Percentiles rank a stretch among this genome's conserved stretches.
phyloP scores from a whole-genome alignment of 768 basidiomycete genomes.

The Hemileccinum rubropunctum region DNA sequence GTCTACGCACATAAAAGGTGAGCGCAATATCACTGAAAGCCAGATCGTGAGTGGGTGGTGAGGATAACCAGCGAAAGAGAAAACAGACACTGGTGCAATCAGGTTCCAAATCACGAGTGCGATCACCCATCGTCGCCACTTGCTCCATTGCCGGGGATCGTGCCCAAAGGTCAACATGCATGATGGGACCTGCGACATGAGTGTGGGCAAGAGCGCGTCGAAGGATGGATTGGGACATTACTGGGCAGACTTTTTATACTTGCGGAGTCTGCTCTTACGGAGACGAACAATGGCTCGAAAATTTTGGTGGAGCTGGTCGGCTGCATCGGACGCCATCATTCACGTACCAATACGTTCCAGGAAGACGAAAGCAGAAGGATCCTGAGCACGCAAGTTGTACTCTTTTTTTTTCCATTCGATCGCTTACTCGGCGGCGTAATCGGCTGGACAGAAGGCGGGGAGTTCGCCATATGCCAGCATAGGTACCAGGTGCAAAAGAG shows the following conservation, averaged over 20 bases:
- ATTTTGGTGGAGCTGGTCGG: background rate
- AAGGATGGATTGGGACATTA: conserved; percentile 1
- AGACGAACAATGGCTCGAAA: background rate
- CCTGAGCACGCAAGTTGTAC: background rate
- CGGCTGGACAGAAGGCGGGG: background rate
- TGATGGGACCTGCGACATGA: conserved; percentile 20
- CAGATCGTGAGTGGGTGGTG: conserved; percentile 2
- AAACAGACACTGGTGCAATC: conserved; percentile 30
- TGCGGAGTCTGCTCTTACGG: background rate
- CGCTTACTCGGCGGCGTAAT: conserved; percentile 13
- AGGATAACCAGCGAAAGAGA: background rate
- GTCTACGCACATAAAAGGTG: conserved; percentile 26
- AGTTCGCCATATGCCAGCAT: conserved; percentile 2
- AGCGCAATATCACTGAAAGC: conserved; percentile 21
- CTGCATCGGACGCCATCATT: background rate
- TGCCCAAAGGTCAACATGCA: conserved; percentile 16
- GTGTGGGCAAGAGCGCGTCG: conserved; percentile 1
- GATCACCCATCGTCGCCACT: conserved; percentile 27
- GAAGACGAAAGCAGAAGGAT: conserved; percentile 2
- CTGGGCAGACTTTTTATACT: conserved; percentile 6
- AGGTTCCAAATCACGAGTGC: conserved; percentile 28
- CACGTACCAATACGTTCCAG: background rate
- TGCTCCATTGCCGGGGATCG: conserved; percentile 28
- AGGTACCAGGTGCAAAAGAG: too few species aligned
- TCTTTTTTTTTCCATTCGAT: background rate